Percentiles rank a stretch among this genome's conserved stretches.
Conservation (phyloP, 1,284 basidiomycete species). For the Ganoderma leucocontextum region DNA sequence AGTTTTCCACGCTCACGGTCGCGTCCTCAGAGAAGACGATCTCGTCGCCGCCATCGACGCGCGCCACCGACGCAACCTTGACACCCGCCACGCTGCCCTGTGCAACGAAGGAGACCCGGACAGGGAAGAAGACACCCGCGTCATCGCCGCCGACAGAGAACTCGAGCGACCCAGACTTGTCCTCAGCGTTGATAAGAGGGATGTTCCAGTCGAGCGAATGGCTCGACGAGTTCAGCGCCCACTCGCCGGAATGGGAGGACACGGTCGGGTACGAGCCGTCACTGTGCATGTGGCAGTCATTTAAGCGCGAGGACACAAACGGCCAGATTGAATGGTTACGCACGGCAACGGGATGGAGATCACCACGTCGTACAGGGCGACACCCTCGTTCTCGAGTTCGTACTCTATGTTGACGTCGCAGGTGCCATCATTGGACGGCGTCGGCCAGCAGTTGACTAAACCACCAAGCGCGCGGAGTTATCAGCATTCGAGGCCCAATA, state of each 20-base stretch:
- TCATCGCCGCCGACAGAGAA: conserved; percentile 90
- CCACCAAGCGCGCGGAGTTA: conserved; percentile 10
- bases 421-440: conserved; percentile 87
- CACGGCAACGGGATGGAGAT: conserved; percentile 94
- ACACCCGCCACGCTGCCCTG: conserved; percentile 83
- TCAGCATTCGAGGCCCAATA: conserved; percentile 15
- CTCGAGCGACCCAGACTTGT: conserved; percentile 83
- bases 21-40: conserved; percentile 84
- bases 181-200: conserved; percentile 63
- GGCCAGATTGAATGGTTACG: conserved; percentile 43
- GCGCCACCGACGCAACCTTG: conserved; percentile 63
- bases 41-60: conserved; percentile 66
- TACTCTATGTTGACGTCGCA: conserved; percentile 97
- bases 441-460: conserved; percentile 95
- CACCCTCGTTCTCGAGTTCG: conserved; percentile 88
- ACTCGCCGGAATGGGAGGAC: conserved; percentile 79
- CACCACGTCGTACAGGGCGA: conserved; percentile 85
- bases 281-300: conserved; percentile 46
- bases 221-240: conserved; percentile 81
- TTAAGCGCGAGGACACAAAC: conserved; percentile 10
- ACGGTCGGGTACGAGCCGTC: conserved; percentile 88
- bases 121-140: conserved; percentile 90
- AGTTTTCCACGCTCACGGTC: conserved; percentile 77
- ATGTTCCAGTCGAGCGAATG: conserved; percentile 90
- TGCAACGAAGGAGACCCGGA: conserved; percentile 84